A percentile compares a stretch with the other conserved stretches of the same genome.
These are phyloP conservation scores for Millerago galiae DNA, from an alignment of 805 yeast species.

Conservation along the genomic window DNA sequence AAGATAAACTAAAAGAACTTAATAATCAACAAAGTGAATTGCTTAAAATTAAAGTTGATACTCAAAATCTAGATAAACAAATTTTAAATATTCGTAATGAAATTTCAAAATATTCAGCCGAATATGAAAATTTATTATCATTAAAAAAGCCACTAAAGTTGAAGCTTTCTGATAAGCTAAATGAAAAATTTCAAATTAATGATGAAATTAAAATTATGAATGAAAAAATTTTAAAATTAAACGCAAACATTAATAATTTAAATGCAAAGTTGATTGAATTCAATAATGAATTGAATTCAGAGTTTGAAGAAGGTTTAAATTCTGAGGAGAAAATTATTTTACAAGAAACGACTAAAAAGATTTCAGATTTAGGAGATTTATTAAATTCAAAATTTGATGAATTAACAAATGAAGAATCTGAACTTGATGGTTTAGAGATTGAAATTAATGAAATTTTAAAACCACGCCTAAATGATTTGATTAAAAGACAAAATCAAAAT, in stretches of 20 bases:
- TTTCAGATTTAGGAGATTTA: constrained; percentile 33
- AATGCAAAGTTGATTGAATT: constrained; percentile 31
- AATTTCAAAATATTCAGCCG: constrained; percentile 27
- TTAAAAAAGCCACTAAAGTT: constrained; percentile 38
- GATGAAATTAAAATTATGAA: constrained; percentile 32
- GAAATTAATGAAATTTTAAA: constrained; percentile 53
- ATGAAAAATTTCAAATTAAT: constrained; percentile 35
- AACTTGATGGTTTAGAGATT: constrained; percentile 40
- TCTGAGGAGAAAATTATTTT: constrained; percentile 41
- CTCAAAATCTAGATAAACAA: constrained; percentile 42
- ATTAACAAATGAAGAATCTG: constrained; percentile 40
- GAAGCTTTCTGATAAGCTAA: constrained; percentile 34
- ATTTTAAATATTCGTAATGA: constrained; percentile 46
- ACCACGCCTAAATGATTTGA: constrained; percentile 43
- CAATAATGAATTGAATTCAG: constrained; percentile 41
- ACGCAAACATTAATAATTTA: constrained; percentile 14
- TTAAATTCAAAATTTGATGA: constrained; percentile 35
- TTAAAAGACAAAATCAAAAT: constrained; percentile 19
- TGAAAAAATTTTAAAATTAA: constrained; percentile 7
- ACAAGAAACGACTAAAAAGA: constrained; percentile 25
- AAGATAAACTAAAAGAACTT: constrained; percentile 44
- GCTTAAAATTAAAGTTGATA: constrained; percentile 29
- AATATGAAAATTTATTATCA: constrained; percentile 37
- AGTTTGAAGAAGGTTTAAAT: constrained; percentile 49
- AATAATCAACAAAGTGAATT: constrained; percentile 35